Percentiles rank a stretch among this genome's conserved stretches.
Evolutionary conservation across 495 filamentous ascomycete genomes (phyloP).

Genomic region (Penicillium macrosclerotiorum): DNA sequence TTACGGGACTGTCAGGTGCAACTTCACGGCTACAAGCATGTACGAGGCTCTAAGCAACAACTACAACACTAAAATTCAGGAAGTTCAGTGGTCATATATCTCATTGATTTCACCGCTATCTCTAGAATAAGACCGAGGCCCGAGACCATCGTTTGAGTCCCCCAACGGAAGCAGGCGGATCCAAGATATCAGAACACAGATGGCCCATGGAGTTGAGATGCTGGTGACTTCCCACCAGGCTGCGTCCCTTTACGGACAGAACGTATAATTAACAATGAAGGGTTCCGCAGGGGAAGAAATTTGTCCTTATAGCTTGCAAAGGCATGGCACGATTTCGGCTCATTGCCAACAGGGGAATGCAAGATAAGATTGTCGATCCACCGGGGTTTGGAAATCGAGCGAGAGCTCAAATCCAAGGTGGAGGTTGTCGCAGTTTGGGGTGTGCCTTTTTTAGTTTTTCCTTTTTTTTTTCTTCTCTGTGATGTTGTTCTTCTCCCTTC

Average conservation of each 20-base stretch:
- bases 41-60: too few relatives aligned
- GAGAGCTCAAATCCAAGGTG: slow-evolving; percentile 8
- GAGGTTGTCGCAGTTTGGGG: slow-evolving; percentile 19
- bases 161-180: not conserved
- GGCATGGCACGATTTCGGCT: too few relatives aligned
- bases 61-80: not conserved
- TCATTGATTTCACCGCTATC: slow-evolving; percentile 4
- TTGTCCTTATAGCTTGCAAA: slow-evolving; percentile 17
- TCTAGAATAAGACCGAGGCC: not conserved
- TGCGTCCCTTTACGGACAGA: not conserved
- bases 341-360: not conserved
- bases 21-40: too few relatives aligned
- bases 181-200: slow-evolving; percentile 2
- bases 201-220: not conserved
- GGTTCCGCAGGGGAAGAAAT: slow-evolving; percentile 12
- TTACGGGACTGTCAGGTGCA: too few relatives aligned
- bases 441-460: slow-evolving; percentile 14
- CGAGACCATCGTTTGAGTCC: not conserved
- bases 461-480: slow-evolving; percentile 13
- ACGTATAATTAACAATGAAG: not conserved
- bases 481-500: slow-evolving; percentile 4
- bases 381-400: slow-evolving; percentile 8
- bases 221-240: slow-evolving; percentile 7
- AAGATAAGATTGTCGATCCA: slow-evolving; percentile 28
- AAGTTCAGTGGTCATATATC: slow-evolving; percentile 7